phyloP scores from a whole-genome alignment of 2,329 filamentous ascomycete species.

The Xylaria sp. region DNA sequence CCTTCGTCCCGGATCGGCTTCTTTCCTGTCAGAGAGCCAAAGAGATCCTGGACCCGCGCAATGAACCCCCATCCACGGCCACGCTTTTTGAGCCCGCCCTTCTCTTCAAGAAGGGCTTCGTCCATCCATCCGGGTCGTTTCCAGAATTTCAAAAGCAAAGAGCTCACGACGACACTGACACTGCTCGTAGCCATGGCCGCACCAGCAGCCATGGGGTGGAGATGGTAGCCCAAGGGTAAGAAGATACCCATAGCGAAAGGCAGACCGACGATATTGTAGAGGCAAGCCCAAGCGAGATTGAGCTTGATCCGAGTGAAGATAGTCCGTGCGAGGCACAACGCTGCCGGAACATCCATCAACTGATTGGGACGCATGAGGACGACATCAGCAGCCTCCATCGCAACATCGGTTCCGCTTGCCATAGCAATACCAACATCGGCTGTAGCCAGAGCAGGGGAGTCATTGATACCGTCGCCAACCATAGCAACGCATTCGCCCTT shows the following conservation, averaged over 20 bases:
- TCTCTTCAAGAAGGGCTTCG: slow-evolving; percentile 57
- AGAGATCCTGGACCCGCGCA: slow-evolving; percentile 39
- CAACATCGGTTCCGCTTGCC: slow-evolving; percentile 87
- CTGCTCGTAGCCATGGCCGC: slow-evolving; percentile 89
- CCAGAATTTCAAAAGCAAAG: slow-evolving; percentile 83
- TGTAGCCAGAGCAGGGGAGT: slow-evolving; percentile 89
- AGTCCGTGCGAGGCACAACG: slow-evolving; percentile 70
- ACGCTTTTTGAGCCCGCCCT: slow-evolving; percentile 41
- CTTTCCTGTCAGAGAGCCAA: slow-evolving; percentile 34
- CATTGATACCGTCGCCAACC: slow-evolving; percentile 98
- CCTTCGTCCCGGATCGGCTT: slow-evolving; percentile 43
- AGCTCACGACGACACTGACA: slow-evolving; percentile 83
- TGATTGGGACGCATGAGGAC: slow-evolving; percentile 92
- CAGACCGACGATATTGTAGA: slow-evolving; percentile 86
- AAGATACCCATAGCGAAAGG: slow-evolving; percentile 97
- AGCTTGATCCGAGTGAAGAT: slow-evolving; percentile 93
- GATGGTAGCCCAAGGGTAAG: slow-evolving; percentile 76
- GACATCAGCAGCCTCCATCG: slow-evolving; percentile 93
- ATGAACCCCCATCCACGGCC: slow-evolving; percentile 41
- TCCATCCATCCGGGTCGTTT: slow-evolving; percentile 81
- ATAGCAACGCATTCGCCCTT: slow-evolving; percentile 79
- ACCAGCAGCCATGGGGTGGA: slow-evolving; percentile 92
- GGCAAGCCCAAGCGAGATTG: slow-evolving; percentile 86
- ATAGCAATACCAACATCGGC: slow-evolving; percentile 92
- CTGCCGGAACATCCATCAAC: slow-evolving; percentile 86